phyloP scores from a whole-genome alignment of 2,329 filamentous ascomycete species.

The Beauveria scarabaeidicola region DNA sequence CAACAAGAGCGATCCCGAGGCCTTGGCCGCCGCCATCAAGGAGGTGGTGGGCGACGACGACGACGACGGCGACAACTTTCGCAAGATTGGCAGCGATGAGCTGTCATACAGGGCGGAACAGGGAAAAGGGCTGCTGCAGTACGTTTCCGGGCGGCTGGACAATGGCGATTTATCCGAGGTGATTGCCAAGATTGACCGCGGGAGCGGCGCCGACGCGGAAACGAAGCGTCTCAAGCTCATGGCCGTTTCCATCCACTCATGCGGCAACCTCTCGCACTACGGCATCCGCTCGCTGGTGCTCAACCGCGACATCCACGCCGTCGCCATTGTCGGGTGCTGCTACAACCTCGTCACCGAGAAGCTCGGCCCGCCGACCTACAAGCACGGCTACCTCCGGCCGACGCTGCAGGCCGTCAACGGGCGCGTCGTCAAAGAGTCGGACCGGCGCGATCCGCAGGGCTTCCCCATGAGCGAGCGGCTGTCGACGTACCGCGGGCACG shows the following conservation, averaged over 20 bases:
- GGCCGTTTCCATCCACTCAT: constrained; percentile 93
- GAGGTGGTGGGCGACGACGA: constrained; percentile 23
- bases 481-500: constrained; percentile 44
- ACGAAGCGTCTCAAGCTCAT: constrained; percentile 50
- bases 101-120: constrained; percentile 47
- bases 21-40: constrained; percentile 24
- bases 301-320: constrained; percentile 77
- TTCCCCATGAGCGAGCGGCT: constrained; percentile 84
- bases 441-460: constrained; percentile 75
- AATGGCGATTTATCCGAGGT: constrained; percentile 64
- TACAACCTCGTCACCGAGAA: constrained; percentile 94
- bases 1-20: constrained; percentile 31
- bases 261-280: constrained; percentile 94
- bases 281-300: constrained; percentile 78
- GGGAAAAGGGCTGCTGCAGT: constrained; percentile 64
- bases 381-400: constrained; percentile 68
- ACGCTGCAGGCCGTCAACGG: constrained; percentile 58
- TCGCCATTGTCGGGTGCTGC: constrained; percentile 95
- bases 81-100: constrained; percentile 12
- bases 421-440: constrained; percentile 59
- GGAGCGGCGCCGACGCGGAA: constrained; percentile 14
- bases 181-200: constrained; percentile 48
- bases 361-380: constrained; percentile 78
- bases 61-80: constrained; percentile 19
- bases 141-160: constrained; percentile 66